phyloP scores from a whole-genome alignment of 495 filamentous ascomycete species.

The Lentithecium fluviatile region DNA sequence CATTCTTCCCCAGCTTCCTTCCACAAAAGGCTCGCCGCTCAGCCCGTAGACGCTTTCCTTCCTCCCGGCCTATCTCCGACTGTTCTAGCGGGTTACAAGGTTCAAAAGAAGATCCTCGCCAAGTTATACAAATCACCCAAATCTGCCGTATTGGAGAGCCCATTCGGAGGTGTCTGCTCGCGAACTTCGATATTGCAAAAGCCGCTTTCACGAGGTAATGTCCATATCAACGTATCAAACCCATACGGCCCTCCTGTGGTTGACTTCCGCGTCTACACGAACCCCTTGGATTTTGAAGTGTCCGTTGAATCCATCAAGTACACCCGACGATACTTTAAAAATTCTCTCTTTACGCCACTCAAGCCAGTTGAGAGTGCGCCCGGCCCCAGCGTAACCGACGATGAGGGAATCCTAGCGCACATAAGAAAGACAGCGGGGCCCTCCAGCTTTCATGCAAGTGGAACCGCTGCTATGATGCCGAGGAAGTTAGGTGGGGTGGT shows the following conservation, averaged over 20 bases:
- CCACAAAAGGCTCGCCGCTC: not conserved
- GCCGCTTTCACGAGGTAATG: conserved; percentile 49
- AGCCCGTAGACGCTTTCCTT: conserved; percentile 21
- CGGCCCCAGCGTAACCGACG: not conserved
- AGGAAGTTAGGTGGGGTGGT: conserved; percentile 15
- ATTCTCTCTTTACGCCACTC: not conserved
- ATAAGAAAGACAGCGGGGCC: not conserved
- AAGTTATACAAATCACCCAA: conserved; percentile 42
- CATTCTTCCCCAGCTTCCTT: conserved; percentile 3
- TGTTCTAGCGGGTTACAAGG: conserved; percentile 47
- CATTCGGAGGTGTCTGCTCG: conserved; percentile 45
- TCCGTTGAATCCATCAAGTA: not conserved
- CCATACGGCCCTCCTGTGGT: conserved; percentile 43
- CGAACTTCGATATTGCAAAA: conserved; percentile 47
- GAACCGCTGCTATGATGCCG: conserved; percentile 22
- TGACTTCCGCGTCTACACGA: conserved; percentile 51
- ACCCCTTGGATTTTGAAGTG: conserved; percentile 46
- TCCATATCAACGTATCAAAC: conserved; percentile 45
- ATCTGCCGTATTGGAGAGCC: conserved; percentile 38
- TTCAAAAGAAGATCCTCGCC: conserved; percentile 49
- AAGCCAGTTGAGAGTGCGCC: not conserved
- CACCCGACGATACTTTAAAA: not conserved
- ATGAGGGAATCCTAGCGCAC: not conserved
- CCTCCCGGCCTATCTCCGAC: conserved; percentile 44
- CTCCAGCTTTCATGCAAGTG: conserved; percentile 3